Base-by-base conservation (phyloP, 495 filamentous ascomycete genomes). In the Penicillium flavigenum region DNA sequence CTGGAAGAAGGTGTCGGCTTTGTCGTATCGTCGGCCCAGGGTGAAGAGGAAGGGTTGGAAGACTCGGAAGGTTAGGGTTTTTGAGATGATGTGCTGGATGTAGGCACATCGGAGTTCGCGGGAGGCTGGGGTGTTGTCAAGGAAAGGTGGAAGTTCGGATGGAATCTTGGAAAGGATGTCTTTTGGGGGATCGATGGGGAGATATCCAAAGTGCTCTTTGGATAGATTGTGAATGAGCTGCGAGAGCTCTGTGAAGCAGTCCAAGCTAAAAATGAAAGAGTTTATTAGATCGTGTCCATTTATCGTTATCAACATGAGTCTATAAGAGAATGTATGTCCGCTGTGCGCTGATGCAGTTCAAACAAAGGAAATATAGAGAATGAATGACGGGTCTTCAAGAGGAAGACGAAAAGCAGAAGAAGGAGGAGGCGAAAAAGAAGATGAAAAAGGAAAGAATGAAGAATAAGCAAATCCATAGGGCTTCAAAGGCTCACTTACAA, bases 41-140 rank as follows among this genome's bases (percentile, higher is more conserved):
- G 82, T 83, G 68, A 87, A 87, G 4, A 87, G 68, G 72, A 87
- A 87, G 6, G 83, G 84, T 36, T 83, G 79, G 72, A 87, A 87
- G 39, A 87, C 81, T n/a, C 83, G 77, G 62, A 79, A 81, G 26
- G 80, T 84, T 42, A 87, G 67, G 24, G 81, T 80, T 46, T 80
- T 82, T 19, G 83, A 84, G 39, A 87, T 69, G 26, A 83, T 74
- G 56, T 86, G 82, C 49, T 84, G 76, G 46, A 86, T 72, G 60
- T 86, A 87, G 20, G 82, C 81, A 36, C 81, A 73, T n/a, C 83
- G 83, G 6, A 87, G 69, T 42, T 80, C 75, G 46, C 75, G 76
- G 14, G 83, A 82, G 5, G 83, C 77, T 2, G 67, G 63, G 2
- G 74, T 78, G 59, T 78, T 78, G 65, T 78, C 76, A 42, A 78